Evolutionary conservation across 1,284 basidiomycete species (phyloP), one percentile per base, ranked within the genome.

Genomic region (Ganoderma resinaceum): DNA sequence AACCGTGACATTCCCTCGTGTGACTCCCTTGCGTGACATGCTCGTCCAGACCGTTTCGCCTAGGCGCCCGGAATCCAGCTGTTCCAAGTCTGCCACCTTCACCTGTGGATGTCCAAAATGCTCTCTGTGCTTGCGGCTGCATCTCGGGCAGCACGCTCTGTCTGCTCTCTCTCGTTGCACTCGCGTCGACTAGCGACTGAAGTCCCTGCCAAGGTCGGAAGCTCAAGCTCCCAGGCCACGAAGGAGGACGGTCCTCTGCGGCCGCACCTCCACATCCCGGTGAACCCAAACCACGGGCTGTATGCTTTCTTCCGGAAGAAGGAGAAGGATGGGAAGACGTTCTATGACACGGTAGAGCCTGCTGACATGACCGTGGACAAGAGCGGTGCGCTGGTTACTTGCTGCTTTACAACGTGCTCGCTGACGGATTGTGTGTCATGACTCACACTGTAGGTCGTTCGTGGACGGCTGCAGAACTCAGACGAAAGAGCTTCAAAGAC

Each of bases 401-500:
- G 64, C 42, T 43, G 60, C 23, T 59, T 23, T 66, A 5, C 2
- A 11, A 49, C 29, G 64, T 33, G 72, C 78, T 78, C 35, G 76
- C 79, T 78, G 62, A 62, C 76, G 70, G 35, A 64, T 37, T 67
- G 55, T 65, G 35, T 16, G 14, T 29, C 42, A 6, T 43, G 42
- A 43, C 66, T n/a, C 42, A 35, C n/a, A 61, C 60, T 61, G 3
- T 46, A 66, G 96, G 95, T 66, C 89, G 96, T 66, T 83, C 93
- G 38, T 98, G 96, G 96, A 86, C 84, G 58, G 92, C 95, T 3
- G 84, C 88, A 18, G 96, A 98, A 77, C 85, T 98, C 62, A 88
- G 96, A 61, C 82, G 91, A 63, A 98, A 98, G 81, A 94, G 90
- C 70, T 98, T 98, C 83, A 87, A 90, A 72, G 96, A 98, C 78